These are phyloP conservation scores for Aethionema arabicum DNA, from an alignment of 345 rosid species.

Conservation along the genomic window DNA sequence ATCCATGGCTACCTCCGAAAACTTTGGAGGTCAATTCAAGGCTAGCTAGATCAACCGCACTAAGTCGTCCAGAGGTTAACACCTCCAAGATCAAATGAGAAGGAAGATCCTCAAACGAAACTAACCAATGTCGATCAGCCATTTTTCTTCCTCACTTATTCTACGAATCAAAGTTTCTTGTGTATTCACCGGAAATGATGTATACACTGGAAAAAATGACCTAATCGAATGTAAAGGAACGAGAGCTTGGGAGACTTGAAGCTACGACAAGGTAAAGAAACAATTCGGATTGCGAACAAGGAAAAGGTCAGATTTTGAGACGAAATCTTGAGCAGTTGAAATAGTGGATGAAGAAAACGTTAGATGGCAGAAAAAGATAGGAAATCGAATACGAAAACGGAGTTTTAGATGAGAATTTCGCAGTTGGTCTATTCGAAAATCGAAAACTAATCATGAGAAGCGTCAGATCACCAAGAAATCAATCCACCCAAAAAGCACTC, in stretches of 20 bases:
- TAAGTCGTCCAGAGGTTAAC: constrained; percentile 65
- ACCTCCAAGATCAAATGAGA: constrained; percentile 87
- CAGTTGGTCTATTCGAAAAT: constrained; percentile 49
- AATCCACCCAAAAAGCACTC: constrained; percentile 26
- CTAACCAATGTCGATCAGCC: constrained; percentile 61
- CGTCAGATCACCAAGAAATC: constrained; percentile 29
- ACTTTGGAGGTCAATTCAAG: constrained; percentile 78
- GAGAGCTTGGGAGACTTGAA: constrained; percentile 15
- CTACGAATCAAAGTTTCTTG: constrained; percentile 9
- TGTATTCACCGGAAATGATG: not conserved
- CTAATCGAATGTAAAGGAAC: constrained; percentile 22
- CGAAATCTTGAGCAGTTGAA: constrained; percentile 79
- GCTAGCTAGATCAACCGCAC: constrained; percentile 60
- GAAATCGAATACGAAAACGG: constrained; percentile 51
- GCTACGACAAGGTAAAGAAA: constrained; percentile 17
- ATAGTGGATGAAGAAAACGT: constrained; percentile 73
- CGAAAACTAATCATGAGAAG: constrained; percentile 85
- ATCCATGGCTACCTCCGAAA: constrained; percentile 64
- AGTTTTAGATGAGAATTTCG: constrained; percentile 44
- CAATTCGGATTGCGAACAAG: not conserved
- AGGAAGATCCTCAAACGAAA: constrained; percentile 76
- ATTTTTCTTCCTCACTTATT: constrained; percentile 37
- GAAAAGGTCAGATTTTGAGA: constrained; percentile 60
- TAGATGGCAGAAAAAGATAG: constrained; percentile 58
- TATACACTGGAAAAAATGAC: not conserved